Conservation (phyloP, 768 basidiomycete species). For the Xerocomellus intermedius region DNA sequence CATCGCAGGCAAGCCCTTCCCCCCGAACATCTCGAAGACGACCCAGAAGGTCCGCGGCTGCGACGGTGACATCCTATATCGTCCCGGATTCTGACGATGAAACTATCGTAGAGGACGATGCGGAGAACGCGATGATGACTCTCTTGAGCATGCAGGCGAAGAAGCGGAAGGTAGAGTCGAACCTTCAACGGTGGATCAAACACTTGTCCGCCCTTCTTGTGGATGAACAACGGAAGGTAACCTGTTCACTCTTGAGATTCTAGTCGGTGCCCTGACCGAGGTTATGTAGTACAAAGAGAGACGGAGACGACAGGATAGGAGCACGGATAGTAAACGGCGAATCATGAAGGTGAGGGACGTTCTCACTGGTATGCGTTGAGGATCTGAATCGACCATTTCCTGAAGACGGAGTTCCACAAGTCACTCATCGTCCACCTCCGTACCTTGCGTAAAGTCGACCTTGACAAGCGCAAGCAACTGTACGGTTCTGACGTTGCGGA, state of each 20-base stretch:
- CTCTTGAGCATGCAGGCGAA: conserved; percentile 32
- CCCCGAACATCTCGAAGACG: conserved; percentile 44
- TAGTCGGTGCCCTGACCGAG: conserved; percentile 1
- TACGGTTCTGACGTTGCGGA: conserved; percentile 41
- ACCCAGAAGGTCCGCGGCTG: conserved; percentile 56
- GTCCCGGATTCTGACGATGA: conserved; percentile 75
- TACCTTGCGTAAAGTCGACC: conserved; percentile 58
- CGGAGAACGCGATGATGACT: conserved; percentile 33
- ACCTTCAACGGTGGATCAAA: conserved; percentile 66
- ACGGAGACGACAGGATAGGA: conserved; percentile 54
- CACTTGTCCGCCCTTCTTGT: conserved; percentile 58
- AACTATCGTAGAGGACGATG: conserved; percentile 41
- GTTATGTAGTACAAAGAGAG: conserved; percentile 55
- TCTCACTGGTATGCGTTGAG: neutral
- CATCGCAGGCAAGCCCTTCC: conserved; percentile 18
- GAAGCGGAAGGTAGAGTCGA: conserved; percentile 42
- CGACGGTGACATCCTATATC: conserved; percentile 56
- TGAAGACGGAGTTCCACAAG: conserved; percentile 68
- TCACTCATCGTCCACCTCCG: conserved; percentile 57
- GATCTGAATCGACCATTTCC: neutral
- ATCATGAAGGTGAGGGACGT: conserved; percentile 51
- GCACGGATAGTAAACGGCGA: conserved; percentile 47
- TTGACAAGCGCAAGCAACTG: conserved; percentile 45
- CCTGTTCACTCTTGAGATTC: neutral
- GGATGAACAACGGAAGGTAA: conserved; percentile 70